Conservation (phyloP, 768 basidiomycete species). For the Naganishia vaughanmartiniae region DNA sequence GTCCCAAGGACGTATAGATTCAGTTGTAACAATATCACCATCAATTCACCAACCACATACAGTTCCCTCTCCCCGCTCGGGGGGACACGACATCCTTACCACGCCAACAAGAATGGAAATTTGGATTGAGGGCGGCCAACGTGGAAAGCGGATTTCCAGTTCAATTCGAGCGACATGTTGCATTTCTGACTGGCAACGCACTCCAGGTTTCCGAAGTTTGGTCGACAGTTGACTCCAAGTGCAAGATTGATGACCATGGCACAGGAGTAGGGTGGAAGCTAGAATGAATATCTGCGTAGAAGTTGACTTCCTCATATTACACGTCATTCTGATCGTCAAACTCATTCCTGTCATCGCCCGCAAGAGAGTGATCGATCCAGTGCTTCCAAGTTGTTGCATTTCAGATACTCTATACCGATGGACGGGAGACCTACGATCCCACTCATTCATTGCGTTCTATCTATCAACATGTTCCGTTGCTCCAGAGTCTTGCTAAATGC, state of each 20-base stretch:
- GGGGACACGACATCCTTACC: too few species aligned
- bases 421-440: background rate
- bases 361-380: slow-evolving; percentile 1
- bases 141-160: too few species aligned
- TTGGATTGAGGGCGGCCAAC: too few species aligned
- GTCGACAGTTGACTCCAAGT: too few species aligned
- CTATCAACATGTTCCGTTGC: slow-evolving; percentile 13
- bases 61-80: background rate
- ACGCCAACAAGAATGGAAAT: too few species aligned
- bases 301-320: background rate
- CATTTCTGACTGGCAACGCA: too few species aligned
- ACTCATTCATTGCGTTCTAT: background rate
- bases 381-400: slow-evolving; percentile 9
- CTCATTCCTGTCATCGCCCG: background rate
- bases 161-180: too few species aligned
- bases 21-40: slow-evolving; percentile 6
- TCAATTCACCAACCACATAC: background rate
- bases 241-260: too few species aligned
- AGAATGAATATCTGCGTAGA: too few species aligned
- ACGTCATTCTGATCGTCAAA: background rate
- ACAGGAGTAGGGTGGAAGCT: too few species aligned
- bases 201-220: too few species aligned
- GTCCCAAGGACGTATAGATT: background rate
- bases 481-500: slow-evolving; percentile 11
- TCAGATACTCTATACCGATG: background rate